phyloP scores from a whole-genome alignment of 352 stramenopile genomes.

The Blastocystis hominis region DNA sequence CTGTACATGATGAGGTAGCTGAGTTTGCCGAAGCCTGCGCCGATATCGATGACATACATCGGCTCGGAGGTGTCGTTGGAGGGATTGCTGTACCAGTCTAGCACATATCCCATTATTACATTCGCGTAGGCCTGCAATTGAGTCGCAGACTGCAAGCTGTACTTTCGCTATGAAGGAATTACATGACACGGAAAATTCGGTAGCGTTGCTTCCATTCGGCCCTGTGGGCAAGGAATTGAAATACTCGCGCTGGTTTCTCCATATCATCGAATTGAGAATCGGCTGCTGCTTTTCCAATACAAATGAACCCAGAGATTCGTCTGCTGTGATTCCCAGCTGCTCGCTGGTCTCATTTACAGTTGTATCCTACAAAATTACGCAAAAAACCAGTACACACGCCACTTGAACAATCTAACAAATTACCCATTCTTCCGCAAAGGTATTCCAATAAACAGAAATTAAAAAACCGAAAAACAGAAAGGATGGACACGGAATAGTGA shows the following conservation, averaged over 20 bases:
- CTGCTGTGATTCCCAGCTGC: neutral
- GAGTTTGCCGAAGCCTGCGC: conserved; percentile 39
- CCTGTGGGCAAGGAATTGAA: neutral
- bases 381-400: neutral
- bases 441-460: neutral
- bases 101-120: conserved; percentile 34
- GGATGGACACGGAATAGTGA: neutral
- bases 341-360: neutral
- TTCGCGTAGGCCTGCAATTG: conserved; percentile 20
- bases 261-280: conserved; percentile 17
- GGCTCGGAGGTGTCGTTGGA: neutral
- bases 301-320: neutral
- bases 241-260: conserved; percentile 50
- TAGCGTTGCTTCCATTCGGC: neutral
- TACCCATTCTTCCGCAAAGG: neutral
- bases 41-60: conserved; percentile 45
- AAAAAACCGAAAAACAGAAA: neutral
- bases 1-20: conserved; percentile 52
- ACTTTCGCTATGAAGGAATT: conserved; percentile 35
- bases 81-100: conserved; percentile 32
- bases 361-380: neutral
- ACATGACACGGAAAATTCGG: neutral
- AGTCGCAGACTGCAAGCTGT: neutral
- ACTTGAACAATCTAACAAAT: conserved; percentile 18
- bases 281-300: neutral